Base-by-base conservation (phyloP, 2,329 filamentous ascomycete genomes). In the Fusarium kyushuense region DNA sequence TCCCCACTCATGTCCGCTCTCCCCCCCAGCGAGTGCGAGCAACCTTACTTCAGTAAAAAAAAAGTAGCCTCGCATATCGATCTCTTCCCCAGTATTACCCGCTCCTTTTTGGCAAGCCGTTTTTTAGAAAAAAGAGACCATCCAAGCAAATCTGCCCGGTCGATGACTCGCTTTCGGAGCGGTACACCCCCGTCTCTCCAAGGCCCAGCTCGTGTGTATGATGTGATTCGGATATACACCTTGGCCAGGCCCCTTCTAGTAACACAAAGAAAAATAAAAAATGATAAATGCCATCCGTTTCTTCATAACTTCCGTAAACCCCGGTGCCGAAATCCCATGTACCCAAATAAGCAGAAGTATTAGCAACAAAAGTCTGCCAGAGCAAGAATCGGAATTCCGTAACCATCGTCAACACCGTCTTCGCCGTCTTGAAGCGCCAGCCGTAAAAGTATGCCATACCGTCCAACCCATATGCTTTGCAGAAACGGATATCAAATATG, bases 381-480 rank as follows among this genome's bases (percentile, higher is more conserved):
- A 68, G 54, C 68, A 58, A 70, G 67, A 69, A 64, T 71, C 66
- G 56, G 67, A 65, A 72, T 72, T 69, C 73, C 72, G 65, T 74
- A 74, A 72, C 71, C 65, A 70, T 74, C 70, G 71, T 73, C 65
- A 77, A 77, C 74, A 76, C 74, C 70, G 35, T 59, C 68, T 67
- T 63, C 63, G 58, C 67, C 63, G 59, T 69, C 59, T 69, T 57
- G 48, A 65, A 71, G 72, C 74, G 68, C 75, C 76, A 74, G 69
- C 62, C 49, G 62, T 69, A 69, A 73, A 63, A 75, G 53, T 55
- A 72, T 72, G 69, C 67, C 72, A 57, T 58, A 53, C 68, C 55
- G 47, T 59, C 58, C 62, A 68, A 70, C 60, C 70, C 65, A 59
- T 60, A 27, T 60, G 48, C 42, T 62, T 64, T 64, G 61, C 54